Percentiles rank a stretch among this genome's conserved stretches.
Evolutionary conservation across 805 yeast species (phyloP).

Genomic region (Metschnikowia orientalis): DNA sequence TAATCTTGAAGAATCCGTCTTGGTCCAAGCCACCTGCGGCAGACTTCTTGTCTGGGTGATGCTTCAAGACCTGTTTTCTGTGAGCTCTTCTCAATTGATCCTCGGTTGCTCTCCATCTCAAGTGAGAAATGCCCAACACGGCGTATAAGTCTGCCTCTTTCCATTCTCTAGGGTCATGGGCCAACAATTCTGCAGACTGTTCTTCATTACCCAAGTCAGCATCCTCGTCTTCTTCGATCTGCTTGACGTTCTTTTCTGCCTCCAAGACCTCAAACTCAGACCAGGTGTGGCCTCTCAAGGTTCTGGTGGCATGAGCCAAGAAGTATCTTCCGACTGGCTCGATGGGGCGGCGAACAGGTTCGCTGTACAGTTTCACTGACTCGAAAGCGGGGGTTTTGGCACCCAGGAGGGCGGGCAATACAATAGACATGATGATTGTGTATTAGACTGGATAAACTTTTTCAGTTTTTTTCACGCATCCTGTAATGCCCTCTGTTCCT

Average conservation of each 20-base stretch:
- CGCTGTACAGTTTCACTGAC: constrained; percentile 47
- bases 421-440: constrained; percentile 31
- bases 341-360: constrained; percentile 70
- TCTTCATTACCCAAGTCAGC: constrained; percentile 75
- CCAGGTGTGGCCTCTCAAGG: constrained; percentile 96
- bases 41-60: constrained; percentile 98
- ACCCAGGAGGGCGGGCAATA: constrained; percentile 49
- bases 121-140: constrained; percentile 87
- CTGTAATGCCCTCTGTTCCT: too few species aligned
- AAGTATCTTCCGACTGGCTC: constrained; percentile 97
- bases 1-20: constrained; percentile 96
- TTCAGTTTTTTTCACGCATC: neutral
- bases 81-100: constrained; percentile 95
- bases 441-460: neutral
- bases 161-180: constrained; percentile 98
- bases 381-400: constrained; percentile 46
- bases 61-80: constrained; percentile 92
- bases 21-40: constrained; percentile 83
- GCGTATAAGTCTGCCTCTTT: constrained; percentile 94
- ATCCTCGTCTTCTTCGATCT: constrained; percentile 57
- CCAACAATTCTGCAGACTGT: constrained; percentile 62
- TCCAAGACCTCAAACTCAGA: constrained; percentile 92
- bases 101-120: constrained; percentile 86
- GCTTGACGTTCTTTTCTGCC: constrained; percentile 80
- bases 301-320: constrained; percentile 94